Conservation (phyloP, 768 basidiomycete genomes). For the Coprinopsis strossmayeri region DNA sequence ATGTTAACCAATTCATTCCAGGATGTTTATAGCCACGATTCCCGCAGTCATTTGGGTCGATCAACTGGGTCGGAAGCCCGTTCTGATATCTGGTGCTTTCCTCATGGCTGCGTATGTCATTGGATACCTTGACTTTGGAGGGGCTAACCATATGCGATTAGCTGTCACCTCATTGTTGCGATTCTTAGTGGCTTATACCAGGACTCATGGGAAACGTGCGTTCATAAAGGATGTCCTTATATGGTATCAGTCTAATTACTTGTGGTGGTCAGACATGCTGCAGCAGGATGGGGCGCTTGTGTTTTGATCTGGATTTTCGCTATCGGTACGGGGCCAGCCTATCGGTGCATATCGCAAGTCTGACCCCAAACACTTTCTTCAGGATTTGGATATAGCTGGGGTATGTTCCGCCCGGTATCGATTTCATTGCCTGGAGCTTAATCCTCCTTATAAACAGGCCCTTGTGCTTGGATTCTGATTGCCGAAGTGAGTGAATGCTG, state of each 20-base stretch:
- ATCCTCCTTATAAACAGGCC: too few relatives aligned
- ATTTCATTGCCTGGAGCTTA: too few relatives aligned
- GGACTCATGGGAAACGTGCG: slow-evolving; percentile 45
- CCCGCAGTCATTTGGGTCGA: slow-evolving; percentile 82
- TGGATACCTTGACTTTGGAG: slow-evolving; percentile 1
- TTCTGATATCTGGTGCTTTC: slow-evolving; percentile 67
- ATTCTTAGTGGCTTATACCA: slow-evolving; percentile 56
- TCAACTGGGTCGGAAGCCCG: slow-evolving; percentile 67
- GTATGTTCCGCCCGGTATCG: slow-evolving; percentile 21
- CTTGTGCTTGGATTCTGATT: slow-evolving; percentile 72
- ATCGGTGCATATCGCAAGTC: neutral
- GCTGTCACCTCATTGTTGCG: slow-evolving; percentile 67
- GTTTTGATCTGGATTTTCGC: slow-evolving; percentile 71
- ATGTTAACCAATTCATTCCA: slow-evolving; percentile 15
- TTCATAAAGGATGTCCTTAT: neutral
- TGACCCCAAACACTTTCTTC: neutral
- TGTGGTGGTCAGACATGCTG: slow-evolving; percentile 17
- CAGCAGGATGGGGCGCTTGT: slow-evolving; percentile 71
- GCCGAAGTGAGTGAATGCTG: slow-evolving; percentile 38
- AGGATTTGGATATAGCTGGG: slow-evolving; percentile 76
- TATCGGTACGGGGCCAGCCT: slow-evolving; percentile 34
- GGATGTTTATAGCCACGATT: slow-evolving; percentile 72
- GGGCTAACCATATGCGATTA: slow-evolving; percentile 16
- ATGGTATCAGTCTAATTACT: neutral
- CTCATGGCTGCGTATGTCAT: slow-evolving; percentile 52